Base-by-base conservation (phyloP, 805 yeast species). In the Saccharomycopsis javanensis region DNA sequence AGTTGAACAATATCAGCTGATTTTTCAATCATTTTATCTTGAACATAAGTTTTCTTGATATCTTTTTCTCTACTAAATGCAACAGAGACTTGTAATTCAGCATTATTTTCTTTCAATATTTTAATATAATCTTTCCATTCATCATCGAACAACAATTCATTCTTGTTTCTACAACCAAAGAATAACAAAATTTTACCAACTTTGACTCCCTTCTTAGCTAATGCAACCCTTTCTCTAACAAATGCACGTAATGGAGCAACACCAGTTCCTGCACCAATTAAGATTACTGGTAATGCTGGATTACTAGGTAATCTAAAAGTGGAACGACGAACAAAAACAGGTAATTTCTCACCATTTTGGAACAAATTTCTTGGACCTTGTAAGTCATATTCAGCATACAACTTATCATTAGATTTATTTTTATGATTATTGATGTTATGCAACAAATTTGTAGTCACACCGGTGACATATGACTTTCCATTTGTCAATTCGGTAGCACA, bases 261-360 rank as follows among this genome's bases (percentile, higher is more conserved):
- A 70, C 99, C 99, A 2, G 99, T 94, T 63, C 99, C 99, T 51
- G 99, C 98, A 30, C 99, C 99, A 66, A 92, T 79, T 86, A 91
- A 81, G 65, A 92, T 89, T 23, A 92, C 78, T 16, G 98, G 97
- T 33, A 84, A 81, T 2, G 79, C 71, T 33, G 95, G 85, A 67
- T 88, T 88, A 6, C 90, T 77, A 20, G 99, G 99, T 62, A 94
- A 77, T 75, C 90, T 91, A 77, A 92, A 94, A 57, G 92, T 86
- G 5, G 98, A 91, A 72, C 94, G 89, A 72, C 98, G 88, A 51
- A 94, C 86, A 69, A 91, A 97, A 46, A 94, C 85, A 4, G 97
- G 97, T 55, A 90, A 75, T 66, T 85, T 86, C 68, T 61, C 79
- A 31, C 50, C 56, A 53, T 69, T 59, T 3, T 67, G 65, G 38